Conservation (phyloP, 192 early-diverging fungal genomes). For the Lobulomyces angularis region DNA sequence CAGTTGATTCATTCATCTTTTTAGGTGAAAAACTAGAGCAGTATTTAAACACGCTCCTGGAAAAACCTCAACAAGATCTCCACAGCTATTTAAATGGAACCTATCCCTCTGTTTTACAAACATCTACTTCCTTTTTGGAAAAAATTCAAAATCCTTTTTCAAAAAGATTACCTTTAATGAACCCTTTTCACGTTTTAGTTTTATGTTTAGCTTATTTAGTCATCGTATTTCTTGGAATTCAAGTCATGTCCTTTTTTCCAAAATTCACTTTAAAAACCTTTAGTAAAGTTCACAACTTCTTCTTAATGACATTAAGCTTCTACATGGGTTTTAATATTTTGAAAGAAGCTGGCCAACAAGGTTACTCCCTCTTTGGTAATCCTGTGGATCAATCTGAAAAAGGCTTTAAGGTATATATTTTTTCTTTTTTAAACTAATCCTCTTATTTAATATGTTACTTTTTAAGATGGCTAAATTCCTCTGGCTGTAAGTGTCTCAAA, state of each 20-base stretch:
- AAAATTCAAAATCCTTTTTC: slow-evolving; percentile 19
- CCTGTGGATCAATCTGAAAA: slow-evolving; percentile 26
- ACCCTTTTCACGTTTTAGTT: slow-evolving; percentile 45
- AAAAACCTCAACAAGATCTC: no score
- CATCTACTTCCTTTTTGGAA: slow-evolving; percentile 15
- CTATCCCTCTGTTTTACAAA: no score
- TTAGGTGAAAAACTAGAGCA: no score
- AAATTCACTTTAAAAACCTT: slow-evolving; percentile 35
- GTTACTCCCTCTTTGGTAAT: slow-evolving; percentile 40
- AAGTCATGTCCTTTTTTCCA: slow-evolving; percentile 31
- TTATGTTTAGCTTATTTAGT: slow-evolving; percentile 32
- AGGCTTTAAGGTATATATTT: no score
- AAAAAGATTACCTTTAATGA: slow-evolving; percentile 43
- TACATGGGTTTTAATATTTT: slow-evolving; percentile 42
- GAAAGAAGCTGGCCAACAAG: slow-evolving; percentile 28
- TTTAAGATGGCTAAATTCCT: slow-evolving; percentile 53
- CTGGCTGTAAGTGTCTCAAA: slow-evolving; percentile 34
- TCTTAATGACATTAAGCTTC: slow-evolving; percentile 32
- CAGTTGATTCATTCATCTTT: no score
- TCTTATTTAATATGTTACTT: no score
- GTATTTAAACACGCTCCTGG: no score
- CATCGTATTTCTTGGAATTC: slow-evolving; percentile 32
- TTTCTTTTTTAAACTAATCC: no score
- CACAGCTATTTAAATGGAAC: no score
- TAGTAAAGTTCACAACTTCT: slow-evolving; percentile 41